A percentile compares a stretch with the other conserved stretches of the same genome.
phyloP scores from a whole-genome alignment of 73 alveolate genomes.

The Paramecium caudatum region DNA sequence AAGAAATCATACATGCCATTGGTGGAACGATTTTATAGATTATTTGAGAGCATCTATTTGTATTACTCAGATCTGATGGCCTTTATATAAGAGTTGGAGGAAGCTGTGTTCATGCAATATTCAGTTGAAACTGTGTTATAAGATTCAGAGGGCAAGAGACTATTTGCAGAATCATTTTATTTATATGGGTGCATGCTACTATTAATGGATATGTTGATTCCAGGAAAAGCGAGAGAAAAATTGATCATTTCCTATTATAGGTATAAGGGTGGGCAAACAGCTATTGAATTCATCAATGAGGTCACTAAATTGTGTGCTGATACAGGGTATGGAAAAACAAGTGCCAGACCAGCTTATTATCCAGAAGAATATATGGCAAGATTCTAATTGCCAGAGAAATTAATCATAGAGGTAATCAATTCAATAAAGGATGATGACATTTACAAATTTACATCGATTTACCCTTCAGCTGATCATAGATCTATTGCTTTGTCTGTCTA shows the following conservation, averaged over 20 bases:
- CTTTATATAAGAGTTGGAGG: conserved; percentile 86
- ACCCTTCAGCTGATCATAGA: conserved; percentile 97
- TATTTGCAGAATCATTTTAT: conserved; percentile 93
- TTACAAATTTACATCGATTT: conserved; percentile 92
- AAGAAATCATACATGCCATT: conserved; percentile 93
- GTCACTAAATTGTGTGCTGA: conserved; percentile 88
- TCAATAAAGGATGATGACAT: conserved; percentile 94
- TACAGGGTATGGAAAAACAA: conserved; percentile 90
- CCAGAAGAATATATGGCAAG: conserved; percentile 94
- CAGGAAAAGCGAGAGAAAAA: conserved; percentile 95
- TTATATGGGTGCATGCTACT: conserved; percentile 96
- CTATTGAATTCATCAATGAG: conserved; percentile 91
- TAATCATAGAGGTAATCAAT: conserved; percentile 87
- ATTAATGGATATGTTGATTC: conserved; percentile 94
- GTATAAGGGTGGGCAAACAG: conserved; percentile 91
- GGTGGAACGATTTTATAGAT: conserved; percentile 94
- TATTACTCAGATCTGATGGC: conserved; percentile 93
- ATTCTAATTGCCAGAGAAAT: conserved; percentile 77
- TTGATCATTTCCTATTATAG: conserved; percentile 94
- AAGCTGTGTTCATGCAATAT: conserved; percentile 77
- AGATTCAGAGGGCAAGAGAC: conserved; percentile 92
- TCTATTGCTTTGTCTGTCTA: conserved; percentile 92
- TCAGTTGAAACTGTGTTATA: conserved; percentile 68
- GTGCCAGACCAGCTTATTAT: conserved; percentile 85
- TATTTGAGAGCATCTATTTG: conserved; percentile 92